Evolutionary conservation across 202 grass and related monocot species (phyloP).

Genomic region (Hordeum pubiflorum): DNA sequence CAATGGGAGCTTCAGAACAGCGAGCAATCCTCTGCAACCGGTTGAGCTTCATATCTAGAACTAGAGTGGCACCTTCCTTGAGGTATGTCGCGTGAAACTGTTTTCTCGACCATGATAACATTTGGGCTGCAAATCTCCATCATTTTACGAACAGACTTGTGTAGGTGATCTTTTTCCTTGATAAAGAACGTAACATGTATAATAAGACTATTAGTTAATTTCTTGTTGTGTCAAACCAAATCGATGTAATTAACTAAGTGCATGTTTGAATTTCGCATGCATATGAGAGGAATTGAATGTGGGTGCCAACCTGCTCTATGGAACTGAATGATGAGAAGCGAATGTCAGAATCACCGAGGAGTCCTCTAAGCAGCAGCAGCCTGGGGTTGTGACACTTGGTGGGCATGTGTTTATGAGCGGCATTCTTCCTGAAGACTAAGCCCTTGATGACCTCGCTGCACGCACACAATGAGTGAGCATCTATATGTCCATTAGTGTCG

Average conservation of each 20-base stretch:
- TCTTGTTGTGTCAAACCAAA: no score
- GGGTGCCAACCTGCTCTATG: conserved; percentile 41
- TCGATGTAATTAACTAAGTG: no score
- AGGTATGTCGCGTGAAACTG: conserved; percentile 61
- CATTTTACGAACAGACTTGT: conserved; percentile 40
- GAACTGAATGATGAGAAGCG: conserved; percentile 65
- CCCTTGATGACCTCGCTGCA: conserved; percentile 69
- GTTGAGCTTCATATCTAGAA: conserved; percentile 68
- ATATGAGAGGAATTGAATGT: neutral
- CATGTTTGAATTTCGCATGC: no score
- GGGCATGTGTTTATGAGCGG: conserved; percentile 76
- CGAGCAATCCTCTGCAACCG: conserved; percentile 56
- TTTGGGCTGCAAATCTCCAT: conserved; percentile 50
- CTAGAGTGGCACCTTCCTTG: conserved; percentile 42
- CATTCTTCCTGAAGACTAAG: conserved; percentile 66
- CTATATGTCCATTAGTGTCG: no score
- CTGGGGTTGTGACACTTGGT: conserved; percentile 56
- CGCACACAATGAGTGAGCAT: no score
- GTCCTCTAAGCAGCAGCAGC: conserved; percentile 55
- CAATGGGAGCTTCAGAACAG: conserved; percentile 48
- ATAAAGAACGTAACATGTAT: neutral
- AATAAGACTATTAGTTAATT: neutral
- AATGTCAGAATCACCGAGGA: conserved; percentile 47
- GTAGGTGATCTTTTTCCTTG: conserved; percentile 46
- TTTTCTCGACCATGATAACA: conserved; percentile 80